Conservation (phyloP, 2,329 filamentous ascomycete genomes). For the Huntiella abstrusa region DNA sequence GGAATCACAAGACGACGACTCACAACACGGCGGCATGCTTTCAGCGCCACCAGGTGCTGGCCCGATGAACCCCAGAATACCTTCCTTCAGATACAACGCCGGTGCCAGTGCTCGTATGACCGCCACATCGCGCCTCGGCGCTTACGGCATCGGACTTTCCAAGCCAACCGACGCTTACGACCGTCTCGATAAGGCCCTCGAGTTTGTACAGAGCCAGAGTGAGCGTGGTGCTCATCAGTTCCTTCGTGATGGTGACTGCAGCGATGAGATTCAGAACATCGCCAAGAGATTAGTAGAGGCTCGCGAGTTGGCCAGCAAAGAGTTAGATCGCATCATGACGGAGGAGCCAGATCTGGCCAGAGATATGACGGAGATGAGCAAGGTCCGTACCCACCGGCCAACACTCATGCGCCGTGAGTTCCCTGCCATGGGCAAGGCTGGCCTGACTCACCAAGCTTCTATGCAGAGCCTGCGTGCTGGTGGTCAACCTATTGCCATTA, state of each 20-base stretch:
- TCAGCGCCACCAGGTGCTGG: constrained; percentile 12
- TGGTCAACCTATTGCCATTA: not conserved
- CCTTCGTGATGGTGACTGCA: constrained; percentile 70
- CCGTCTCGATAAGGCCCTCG: constrained; percentile 56
- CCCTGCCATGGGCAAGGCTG: constrained; percentile 13
- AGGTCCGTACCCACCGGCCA: constrained; percentile 30
- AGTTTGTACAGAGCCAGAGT: constrained; percentile 62
- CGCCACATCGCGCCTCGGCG: constrained; percentile 1
- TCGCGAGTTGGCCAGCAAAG: constrained; percentile 37
- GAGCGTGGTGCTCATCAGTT: constrained; percentile 80
- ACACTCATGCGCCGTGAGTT: constrained; percentile 33
- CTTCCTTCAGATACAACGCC: constrained; percentile 23
- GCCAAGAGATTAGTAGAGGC: constrained; percentile 46
- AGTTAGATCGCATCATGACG: constrained; percentile 35
- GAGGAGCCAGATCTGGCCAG: constrained; percentile 30
- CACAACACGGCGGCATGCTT: not conserved
- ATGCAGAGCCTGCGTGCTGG: not conserved
- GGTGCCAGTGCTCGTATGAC: constrained; percentile 7
- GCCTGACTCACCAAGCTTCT: constrained; percentile 1
- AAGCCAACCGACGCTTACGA: constrained; percentile 40
- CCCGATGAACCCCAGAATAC: constrained; percentile 16
- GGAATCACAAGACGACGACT: constrained; percentile 29
- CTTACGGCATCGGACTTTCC: constrained; percentile 14
- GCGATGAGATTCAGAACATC: constrained; percentile 53
- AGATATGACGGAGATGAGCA: constrained; percentile 21